Conservation (phyloP, 495 filamentous ascomycete genomes). For the Hypoxylon fragiforme region DNA sequence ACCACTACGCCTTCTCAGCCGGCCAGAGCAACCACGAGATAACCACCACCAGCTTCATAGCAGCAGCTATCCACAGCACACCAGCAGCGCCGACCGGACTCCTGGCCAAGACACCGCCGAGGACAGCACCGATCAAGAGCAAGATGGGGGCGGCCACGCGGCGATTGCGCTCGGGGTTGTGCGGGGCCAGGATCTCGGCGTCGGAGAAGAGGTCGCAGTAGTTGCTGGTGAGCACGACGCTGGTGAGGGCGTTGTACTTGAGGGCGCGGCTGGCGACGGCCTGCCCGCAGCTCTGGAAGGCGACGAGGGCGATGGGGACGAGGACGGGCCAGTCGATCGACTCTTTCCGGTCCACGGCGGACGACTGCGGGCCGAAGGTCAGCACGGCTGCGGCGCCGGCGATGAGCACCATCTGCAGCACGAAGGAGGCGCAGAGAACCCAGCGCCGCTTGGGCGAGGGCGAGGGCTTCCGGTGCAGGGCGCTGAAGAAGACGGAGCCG, state of each 20-base stretch:
- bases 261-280: conserved; percentile 69
- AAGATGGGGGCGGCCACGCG: conserved; percentile 59
- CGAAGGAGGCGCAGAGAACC: conserved; percentile 66
- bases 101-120: conserved; percentile 62
- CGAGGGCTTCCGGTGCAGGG: conserved; percentile 61
- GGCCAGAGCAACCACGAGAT: conserved; percentile 63
- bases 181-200: conserved; percentile 53
- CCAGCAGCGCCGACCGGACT: conserved; percentile 61
- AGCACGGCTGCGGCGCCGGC: conserved; percentile 62
- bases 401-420: conserved; percentile 56
- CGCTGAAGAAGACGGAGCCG: conserved; percentile 65
- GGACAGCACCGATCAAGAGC: conserved; percentile 61
- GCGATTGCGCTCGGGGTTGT: conserved; percentile 62
- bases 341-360: conserved; percentile 41
- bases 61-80: conserved; percentile 64
- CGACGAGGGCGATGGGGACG: conserved; percentile 63
- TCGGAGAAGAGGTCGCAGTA: conserved; percentile 74
- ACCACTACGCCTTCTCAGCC: conserved; percentile 29
- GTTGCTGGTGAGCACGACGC: conserved; percentile 71
- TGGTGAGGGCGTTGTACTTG: conserved; percentile 62
- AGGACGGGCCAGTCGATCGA: conserved; percentile 59
- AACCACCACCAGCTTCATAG: conserved; percentile 56
- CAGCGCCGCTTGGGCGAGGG: conserved; percentile 58
- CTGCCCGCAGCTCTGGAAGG: conserved; percentile 72
- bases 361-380: conserved; percentile 43